A percentile compares a stretch with the other conserved stretches of the same genome.
These are phyloP conservation scores for Cadophora sp. DNA, from an alignment of 2,329 filamentous ascomycete genomes.

Conservation along the genomic window DNA sequence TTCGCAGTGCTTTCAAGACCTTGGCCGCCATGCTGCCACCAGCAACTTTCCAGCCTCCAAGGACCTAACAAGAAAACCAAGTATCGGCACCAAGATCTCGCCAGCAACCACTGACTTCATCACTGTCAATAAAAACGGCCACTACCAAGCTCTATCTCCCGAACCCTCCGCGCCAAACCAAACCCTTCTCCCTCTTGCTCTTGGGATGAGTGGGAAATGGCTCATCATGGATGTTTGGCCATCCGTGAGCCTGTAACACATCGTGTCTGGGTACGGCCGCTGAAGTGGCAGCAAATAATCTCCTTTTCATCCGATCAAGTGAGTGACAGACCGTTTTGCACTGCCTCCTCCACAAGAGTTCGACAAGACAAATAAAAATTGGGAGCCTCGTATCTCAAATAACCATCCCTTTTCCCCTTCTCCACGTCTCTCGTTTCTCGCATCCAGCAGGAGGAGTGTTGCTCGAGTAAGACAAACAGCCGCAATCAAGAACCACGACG, in stretches of 20 bases:
- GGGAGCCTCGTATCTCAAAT: slow-evolving; percentile 13
- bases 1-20: slow-evolving; percentile 5
- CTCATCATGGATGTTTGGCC: slow-evolving; percentile 6
- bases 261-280: slow-evolving; percentile 12
- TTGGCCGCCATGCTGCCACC: slow-evolving; percentile 11
- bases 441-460: background rate
- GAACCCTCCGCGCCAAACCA: slow-evolving; percentile 13
- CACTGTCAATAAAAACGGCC: background rate
- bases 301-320: slow-evolving; percentile 1
- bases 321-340: background rate
- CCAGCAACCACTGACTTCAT: slow-evolving; percentile 8
- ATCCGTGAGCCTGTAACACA: slow-evolving; percentile 28
- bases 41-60: slow-evolving; percentile 7
- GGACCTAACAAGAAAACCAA: slow-evolving; percentile 12
- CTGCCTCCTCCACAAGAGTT: slow-evolving; percentile 12
- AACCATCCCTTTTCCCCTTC: background rate
- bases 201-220: background rate
- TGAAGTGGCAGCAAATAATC: slow-evolving; percentile 9
- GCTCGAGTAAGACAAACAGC: background rate
- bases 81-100: slow-evolving; percentile 5
- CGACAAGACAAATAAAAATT: background rate
- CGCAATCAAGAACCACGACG: background rate
- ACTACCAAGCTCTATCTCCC: background rate
- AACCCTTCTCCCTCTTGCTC: background rate
- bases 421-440: background rate